Percentiles rank a stretch among this genome's conserved stretches.
Evolutionary conservation across 2,329 filamentous ascomycete species (phyloP).

Genomic region (Claviceps sp.): DNA sequence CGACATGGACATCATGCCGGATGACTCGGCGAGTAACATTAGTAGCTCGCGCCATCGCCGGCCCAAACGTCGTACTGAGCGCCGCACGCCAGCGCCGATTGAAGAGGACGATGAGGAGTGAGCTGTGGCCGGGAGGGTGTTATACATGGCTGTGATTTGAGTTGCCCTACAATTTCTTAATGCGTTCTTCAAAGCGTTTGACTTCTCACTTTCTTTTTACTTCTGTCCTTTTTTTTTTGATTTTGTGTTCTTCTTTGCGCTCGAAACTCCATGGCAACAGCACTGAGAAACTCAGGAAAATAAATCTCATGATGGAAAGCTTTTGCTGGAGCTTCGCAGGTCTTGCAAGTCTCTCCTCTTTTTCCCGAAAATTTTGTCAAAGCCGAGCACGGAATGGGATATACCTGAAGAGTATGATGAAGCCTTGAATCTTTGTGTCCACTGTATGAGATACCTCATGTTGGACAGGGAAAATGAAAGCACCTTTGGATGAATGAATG

Average conservation of each 20-base stretch:
- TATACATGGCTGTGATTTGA: background rate
- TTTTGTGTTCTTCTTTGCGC: background rate
- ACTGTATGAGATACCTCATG: background rate
- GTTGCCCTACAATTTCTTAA: background rate
- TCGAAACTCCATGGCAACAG: background rate
- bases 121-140: background rate
- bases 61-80: constrained; percentile 54
- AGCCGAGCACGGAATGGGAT: background rate
- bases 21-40: constrained; percentile 73
- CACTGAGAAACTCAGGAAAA: background rate
- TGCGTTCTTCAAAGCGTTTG: background rate
- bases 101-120: constrained; percentile 59
- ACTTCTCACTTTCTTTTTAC: background rate
- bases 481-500: background rate
- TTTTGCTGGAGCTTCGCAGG: too few relatives aligned
- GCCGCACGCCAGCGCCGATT: constrained; percentile 59
- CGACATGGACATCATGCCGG: constrained; percentile 53
- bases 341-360: too few relatives aligned
- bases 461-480: background rate
- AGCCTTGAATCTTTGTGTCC: background rate
- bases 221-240: background rate
- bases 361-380: too few relatives aligned
- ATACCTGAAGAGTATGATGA: background rate
- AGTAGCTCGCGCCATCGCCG: constrained; percentile 54
- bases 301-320: background rate